Conservation (phyloP, 371 early-diverging fungal genomes). For the Mucor velutinosus region DNA sequence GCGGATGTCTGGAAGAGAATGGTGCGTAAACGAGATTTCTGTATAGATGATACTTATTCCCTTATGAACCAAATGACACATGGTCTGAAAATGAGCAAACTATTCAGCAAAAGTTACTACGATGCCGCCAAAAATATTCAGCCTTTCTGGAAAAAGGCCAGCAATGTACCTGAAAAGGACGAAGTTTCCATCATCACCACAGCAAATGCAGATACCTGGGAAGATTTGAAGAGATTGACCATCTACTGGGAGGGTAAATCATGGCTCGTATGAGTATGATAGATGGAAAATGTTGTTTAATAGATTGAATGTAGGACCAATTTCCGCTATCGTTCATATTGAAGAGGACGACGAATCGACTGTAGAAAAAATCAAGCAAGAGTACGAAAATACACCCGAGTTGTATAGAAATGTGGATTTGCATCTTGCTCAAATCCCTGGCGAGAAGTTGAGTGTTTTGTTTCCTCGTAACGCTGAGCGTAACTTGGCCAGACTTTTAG, state of each 20-base stretch:
- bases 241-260: slow-evolving; percentile 47
- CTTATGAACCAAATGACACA: slow-evolving; percentile 45
- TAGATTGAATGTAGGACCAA: slow-evolving; percentile 32
- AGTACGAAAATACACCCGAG: slow-evolving; percentile 26
- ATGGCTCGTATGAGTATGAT: background rate
- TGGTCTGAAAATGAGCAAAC: slow-evolving; percentile 47
- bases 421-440: slow-evolving; percentile 34
- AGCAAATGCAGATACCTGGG: slow-evolving; percentile 40
- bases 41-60: slow-evolving; percentile 38
- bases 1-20: background rate
- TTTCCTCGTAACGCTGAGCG: slow-evolving; percentile 52
- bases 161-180: slow-evolving; percentile 21
- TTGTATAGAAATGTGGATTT: slow-evolving; percentile 38
- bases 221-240: slow-evolving; percentile 39
- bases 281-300: background rate
- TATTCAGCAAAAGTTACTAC: slow-evolving; percentile 46
- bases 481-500: slow-evolving; percentile 50
- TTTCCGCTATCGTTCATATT: slow-evolving; percentile 46
- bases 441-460: slow-evolving; percentile 26
- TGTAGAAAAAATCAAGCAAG: slow-evolving; percentile 21
- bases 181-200: slow-evolving; percentile 45
- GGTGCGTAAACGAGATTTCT: background rate
- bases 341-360: slow-evolving; percentile 22
- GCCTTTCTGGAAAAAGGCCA: slow-evolving; percentile 46
- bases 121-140: slow-evolving; percentile 34